These are phyloP conservation scores for Monosporascus sp. DNA, from an alignment of 2,329 filamentous ascomycete species.

Conservation along the genomic window DNA sequence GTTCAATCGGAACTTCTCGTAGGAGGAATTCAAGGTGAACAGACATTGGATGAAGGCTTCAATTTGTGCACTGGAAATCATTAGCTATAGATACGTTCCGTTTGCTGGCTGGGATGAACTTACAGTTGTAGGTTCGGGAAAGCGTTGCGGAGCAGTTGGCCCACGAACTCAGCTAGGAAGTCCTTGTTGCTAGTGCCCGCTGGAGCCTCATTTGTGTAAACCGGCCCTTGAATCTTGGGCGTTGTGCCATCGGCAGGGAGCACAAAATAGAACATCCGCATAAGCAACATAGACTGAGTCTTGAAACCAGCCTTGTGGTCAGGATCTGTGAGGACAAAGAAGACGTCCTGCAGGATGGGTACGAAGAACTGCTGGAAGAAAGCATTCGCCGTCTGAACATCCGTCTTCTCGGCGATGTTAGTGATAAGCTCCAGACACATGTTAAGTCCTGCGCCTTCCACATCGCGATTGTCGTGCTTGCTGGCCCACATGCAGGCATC, in stretches of 20 bases:
- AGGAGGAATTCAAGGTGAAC: slow-evolving; percentile 81
- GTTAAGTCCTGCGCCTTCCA: slow-evolving; percentile 90
- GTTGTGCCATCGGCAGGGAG: slow-evolving; percentile 60
- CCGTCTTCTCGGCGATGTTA: slow-evolving; percentile 92
- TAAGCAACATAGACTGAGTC: slow-evolving; percentile 88
- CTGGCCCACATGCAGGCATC: slow-evolving; percentile 99
- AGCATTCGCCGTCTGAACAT: slow-evolving; percentile 76
- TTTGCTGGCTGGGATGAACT: slow-evolving; percentile 31
- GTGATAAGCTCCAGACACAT: slow-evolving; percentile 98
- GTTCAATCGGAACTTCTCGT: slow-evolving; percentile 92
- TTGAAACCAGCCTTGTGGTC: slow-evolving; percentile 99
- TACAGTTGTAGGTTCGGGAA: slow-evolving; percentile 91
- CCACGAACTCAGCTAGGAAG: slow-evolving; percentile 84
- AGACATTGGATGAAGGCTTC: slow-evolving; percentile 83
- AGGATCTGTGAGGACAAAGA: slow-evolving; percentile 95
- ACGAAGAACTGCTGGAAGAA: slow-evolving; percentile 99
- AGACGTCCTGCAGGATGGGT: slow-evolving; percentile 91
- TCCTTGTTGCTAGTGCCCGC: slow-evolving; percentile 83
- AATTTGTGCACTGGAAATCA: slow-evolving; percentile 66
- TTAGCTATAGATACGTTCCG: slow-evolving; percentile 28
- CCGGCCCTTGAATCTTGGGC: slow-evolving; percentile 86
- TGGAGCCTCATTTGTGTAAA: slow-evolving; percentile 83
- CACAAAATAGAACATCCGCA: slow-evolving; percentile 96
- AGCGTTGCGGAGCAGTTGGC: slow-evolving; percentile 75
- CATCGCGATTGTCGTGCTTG: slow-evolving; percentile 98